These are phyloP conservation scores for Colletotrichum sp. DNA, from an alignment of 2,329 filamentous ascomycete genomes.

Conservation along the genomic window DNA sequence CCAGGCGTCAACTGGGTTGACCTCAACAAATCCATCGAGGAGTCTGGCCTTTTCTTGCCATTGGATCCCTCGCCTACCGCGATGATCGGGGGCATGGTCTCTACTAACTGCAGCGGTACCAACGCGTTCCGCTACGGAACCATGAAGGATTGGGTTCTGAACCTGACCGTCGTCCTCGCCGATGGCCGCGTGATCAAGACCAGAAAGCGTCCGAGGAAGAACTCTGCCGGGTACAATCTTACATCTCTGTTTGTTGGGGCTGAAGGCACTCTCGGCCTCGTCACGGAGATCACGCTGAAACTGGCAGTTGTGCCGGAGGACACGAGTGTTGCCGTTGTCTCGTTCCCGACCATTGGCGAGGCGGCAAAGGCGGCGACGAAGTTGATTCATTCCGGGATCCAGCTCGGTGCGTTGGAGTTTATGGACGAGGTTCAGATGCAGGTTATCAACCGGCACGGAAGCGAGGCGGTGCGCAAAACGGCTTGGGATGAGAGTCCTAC, in stretches of 20 bases:
- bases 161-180: conserved; percentile 72
- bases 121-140: conserved; percentile 72
- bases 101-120: conserved; percentile 70
- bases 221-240: conserved; percentile 74
- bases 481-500: conserved; percentile 73
- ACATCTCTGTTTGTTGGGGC: conserved; percentile 73
- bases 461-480: conserved; percentile 54
- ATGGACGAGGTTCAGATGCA: conserved; percentile 71
- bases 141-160: conserved; percentile 79
- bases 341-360: conserved; percentile 62
- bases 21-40: conserved; percentile 68
- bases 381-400: conserved; percentile 69
- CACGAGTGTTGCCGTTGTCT: conserved; percentile 69
- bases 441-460: conserved; percentile 68
- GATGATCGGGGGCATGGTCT: conserved; percentile 65
- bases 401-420: conserved; percentile 69
- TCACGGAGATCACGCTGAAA: conserved; percentile 74
- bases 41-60: conserved; percentile 70
- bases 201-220: conserved; percentile 68
- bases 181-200: conserved; percentile 73
- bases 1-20: conserved; percentile 72
- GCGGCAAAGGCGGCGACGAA: conserved; percentile 69
- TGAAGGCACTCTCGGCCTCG: conserved; percentile 73
- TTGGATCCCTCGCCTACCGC: conserved; percentile 71
- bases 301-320: conserved; percentile 67